Evolutionary conservation across 208 protist species (phyloP).

Genomic region (Angomonas ambiguus): DNA sequence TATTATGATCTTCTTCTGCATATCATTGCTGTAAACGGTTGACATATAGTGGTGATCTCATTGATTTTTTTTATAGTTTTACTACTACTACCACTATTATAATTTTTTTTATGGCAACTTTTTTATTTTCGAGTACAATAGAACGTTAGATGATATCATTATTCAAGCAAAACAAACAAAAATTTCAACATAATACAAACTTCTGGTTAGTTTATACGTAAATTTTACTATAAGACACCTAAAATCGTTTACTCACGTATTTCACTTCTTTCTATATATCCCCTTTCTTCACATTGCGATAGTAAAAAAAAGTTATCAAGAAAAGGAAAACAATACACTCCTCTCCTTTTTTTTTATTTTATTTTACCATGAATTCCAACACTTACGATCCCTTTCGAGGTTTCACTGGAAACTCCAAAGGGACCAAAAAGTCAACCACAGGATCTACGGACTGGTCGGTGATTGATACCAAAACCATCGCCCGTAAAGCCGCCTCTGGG

Average conservation of each 20-base stretch:
- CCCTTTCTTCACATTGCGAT: too few species aligned
- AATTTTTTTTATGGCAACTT: not conserved
- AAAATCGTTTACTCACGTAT: too few species aligned
- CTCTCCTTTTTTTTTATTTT: constrained; percentile 6
- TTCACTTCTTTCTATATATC: too few species aligned
- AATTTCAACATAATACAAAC: too few species aligned
- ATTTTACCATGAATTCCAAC: constrained; percentile 38
- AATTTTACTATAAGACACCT: too few species aligned
- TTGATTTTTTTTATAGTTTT: too few species aligned
- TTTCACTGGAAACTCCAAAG: constrained; percentile 17
- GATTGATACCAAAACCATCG: constrained; percentile 59
- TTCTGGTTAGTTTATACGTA: too few species aligned
- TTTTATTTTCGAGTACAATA: not conserved
- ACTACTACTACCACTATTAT: not conserved
- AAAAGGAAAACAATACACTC: not conserved
- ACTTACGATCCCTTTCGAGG: constrained; percentile 83
- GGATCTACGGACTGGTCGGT: constrained; percentile 76
- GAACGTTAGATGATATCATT: constrained; percentile 1
- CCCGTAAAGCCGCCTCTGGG: constrained; percentile 36
- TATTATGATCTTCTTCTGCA: constrained; percentile 10
- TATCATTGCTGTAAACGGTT: too few species aligned
- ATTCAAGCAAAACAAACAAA: not conserved
- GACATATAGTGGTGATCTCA: too few species aligned
- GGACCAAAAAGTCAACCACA: constrained; percentile 28
- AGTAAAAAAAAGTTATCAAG: not conserved